Evolutionary conservation across 2,329 filamentous ascomycete genomes (phyloP).

Genomic region (Zymoseptoria ardabiliae): DNA sequence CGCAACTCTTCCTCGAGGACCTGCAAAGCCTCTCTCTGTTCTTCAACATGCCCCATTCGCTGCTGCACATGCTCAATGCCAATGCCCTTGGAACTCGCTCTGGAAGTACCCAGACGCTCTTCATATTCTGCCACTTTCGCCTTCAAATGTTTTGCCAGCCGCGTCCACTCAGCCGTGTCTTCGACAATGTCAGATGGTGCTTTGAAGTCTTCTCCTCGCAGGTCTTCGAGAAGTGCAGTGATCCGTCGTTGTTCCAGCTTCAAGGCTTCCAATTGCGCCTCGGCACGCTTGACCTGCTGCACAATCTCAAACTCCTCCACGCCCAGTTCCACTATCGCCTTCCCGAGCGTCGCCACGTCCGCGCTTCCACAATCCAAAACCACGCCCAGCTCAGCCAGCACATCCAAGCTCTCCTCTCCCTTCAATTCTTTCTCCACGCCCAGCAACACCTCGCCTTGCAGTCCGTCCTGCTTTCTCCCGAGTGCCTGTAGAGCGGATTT

Average conservation of each 20-base stretch:
- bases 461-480: constrained; percentile 15
- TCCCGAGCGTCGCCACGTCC: constrained; percentile 21
- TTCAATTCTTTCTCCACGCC: constrained; percentile 18
- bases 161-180: constrained; percentile 66
- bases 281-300: constrained; percentile 21
- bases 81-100: constrained; percentile 35
- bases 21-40: constrained; percentile 51
- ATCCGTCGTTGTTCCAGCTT: constrained; percentile 19
- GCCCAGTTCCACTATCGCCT: constrained; percentile 10
- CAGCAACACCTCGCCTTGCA: constrained; percentile 15
- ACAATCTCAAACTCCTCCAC: constrained; percentile 21
- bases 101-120: constrained; percentile 26
- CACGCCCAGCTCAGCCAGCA: constrained; percentile 33
- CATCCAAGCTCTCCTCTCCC: constrained; percentile 24
- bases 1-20: constrained; percentile 56
- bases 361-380: constrained; percentile 28
- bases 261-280: constrained; percentile 21
- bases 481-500: constrained; percentile 52
- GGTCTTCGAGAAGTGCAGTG: constrained; percentile 14
- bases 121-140: constrained; percentile 60
- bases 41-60: constrained; percentile 53
- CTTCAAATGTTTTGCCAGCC: constrained; percentile 59
- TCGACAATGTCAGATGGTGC: constrained; percentile 53
- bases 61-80: constrained; percentile 49
- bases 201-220: constrained; percentile 28